Evolutionary conservation across 352 stramenopile species (phyloP), one percentile per base, ranked within the genome.

Genomic region (Globisporangium cystogenes): DNA sequence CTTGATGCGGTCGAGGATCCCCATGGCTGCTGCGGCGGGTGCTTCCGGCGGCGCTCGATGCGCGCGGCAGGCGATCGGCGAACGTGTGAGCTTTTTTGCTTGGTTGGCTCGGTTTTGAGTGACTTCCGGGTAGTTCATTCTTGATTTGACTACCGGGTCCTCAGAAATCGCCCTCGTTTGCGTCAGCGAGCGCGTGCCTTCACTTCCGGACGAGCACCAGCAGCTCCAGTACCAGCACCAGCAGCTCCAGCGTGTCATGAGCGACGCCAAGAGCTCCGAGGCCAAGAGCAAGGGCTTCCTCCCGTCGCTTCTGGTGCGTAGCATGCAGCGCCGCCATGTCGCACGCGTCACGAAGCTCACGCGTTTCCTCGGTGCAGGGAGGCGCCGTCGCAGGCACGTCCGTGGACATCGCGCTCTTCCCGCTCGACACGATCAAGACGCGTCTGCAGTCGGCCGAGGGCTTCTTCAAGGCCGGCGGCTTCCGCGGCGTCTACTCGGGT

Each of bases 351-450:
- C n/a, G n/a, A n/a, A n/a, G n/a, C n/a, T n/a, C n/a, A n/a, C n/a
- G n/a, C n/a, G n/a, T n/a, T n/a, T n/a, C n/a, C n/a, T n/a, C n/a
- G n/a, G n/a, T n/a, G n/a, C n/a, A 95, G 84, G 82, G 82, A 23
- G 97, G 97, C 51, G 97, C 96, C 10, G 78, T 98, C 20, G 96
- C 97, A 6, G 97, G 97, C 26, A 98, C 96, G 40, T 92, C 89
- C 16, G 97, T 99, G 31, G 97, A 99, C 79, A 83, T 99, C 48
- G 90, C 95, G 39, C 81, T 99, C 21, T 99, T 98, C 85, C 97
- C 97, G 37, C 84, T 99, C 11, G 96, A 99, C 80, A 99, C 97
- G 2, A 87, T 99, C 64, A 99, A 99, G 82, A 99, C 97, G 20
- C 78, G 97, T 11, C 70, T 99, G 44, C 97, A 99, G 67, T 96